Evolutionary conservation across 2,329 filamentous ascomycete genomes (phyloP).

Genomic region (Cordyceps fumosorosea): DNA sequence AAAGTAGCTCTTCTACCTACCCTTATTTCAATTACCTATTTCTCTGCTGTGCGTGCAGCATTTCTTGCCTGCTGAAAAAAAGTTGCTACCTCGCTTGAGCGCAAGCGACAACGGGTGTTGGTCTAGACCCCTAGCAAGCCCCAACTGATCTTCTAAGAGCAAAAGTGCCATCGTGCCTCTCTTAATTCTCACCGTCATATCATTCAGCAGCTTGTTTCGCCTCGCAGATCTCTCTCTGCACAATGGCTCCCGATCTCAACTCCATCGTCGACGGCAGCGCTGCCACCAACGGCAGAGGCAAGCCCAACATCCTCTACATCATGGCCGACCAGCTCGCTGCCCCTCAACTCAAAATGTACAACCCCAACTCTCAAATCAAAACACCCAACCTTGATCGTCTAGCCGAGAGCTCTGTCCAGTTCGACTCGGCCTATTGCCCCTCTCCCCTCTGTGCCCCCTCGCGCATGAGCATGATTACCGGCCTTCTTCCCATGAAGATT

Average conservation of each 20-base stretch:
- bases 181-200: background rate
- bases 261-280: conserved; percentile 48
- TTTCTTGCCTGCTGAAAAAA: conserved; percentile 8
- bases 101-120: background rate
- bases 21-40: conserved; percentile 18
- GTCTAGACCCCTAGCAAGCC: background rate
- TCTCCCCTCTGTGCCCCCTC: conserved; percentile 89
- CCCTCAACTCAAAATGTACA: conserved; percentile 86
- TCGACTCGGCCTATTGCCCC: conserved; percentile 91
- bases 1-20: conserved; percentile 19
- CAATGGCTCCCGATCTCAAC: conserved; percentile 70
- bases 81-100: background rate
- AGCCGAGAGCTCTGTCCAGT: conserved; percentile 76
- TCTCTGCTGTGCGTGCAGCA: conserved; percentile 15
- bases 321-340: conserved; percentile 96
- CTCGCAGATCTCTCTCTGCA: conserved; percentile 5
- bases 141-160: background rate
- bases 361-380: conserved; percentile 80
- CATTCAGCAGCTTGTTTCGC: background rate
- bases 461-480: conserved; percentile 90
- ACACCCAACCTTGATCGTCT: conserved; percentile 84
- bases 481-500: conserved; percentile 85
- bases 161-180: background rate
- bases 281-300: conserved; percentile 17
- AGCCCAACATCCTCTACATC: conserved; percentile 60